Evolutionary conservation across 768 basidiomycete genomes (phyloP).

Genomic region (Phylloporus rhodoxanthus): DNA sequence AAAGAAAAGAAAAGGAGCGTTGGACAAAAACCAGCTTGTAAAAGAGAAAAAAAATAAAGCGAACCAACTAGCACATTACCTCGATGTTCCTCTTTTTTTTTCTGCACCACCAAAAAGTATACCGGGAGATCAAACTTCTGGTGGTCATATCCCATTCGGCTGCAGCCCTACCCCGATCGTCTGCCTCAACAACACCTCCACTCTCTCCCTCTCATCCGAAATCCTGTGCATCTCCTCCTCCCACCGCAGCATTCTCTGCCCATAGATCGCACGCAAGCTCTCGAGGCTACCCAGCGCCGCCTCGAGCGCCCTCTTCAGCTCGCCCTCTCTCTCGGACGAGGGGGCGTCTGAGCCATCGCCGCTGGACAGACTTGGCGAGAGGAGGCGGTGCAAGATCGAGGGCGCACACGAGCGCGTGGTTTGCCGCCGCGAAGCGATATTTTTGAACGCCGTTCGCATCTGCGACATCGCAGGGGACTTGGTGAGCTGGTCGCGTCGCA

Average conservation of each 20-base stretch:
- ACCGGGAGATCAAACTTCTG: too few relatives aligned
- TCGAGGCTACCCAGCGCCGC: conserved; percentile 63
- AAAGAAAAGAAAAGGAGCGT: not conserved
- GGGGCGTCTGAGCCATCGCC: conserved; percentile 52
- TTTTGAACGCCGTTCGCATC: conserved; percentile 54
- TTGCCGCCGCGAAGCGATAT: conserved; percentile 53
- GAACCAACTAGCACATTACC: not conserved
- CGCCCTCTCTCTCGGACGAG: conserved; percentile 52
- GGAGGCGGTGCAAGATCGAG: conserved; percentile 43
- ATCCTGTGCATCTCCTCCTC: conserved; percentile 62
- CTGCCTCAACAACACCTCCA: conserved; percentile 62
- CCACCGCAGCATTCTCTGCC: conserved; percentile 64
- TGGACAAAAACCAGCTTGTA: not conserved
- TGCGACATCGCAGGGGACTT: conserved; percentile 46
- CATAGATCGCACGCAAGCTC: conserved; percentile 58
- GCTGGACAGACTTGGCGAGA: conserved; percentile 36
- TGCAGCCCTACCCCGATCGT: conserved; percentile 44
- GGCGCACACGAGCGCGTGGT: conserved; percentile 41
- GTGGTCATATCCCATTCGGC: conserved; percentile 14
- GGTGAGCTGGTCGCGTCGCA: conserved; percentile 51
- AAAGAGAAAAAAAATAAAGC: not conserved
- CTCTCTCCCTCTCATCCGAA: conserved; percentile 59
- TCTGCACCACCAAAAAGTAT: not conserved
- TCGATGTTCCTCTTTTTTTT: not conserved
- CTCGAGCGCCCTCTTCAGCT: conserved; percentile 63